Evolutionary conservation across 768 basidiomycete species (phyloP).

Genomic region (Hemileccinum impolitum): DNA sequence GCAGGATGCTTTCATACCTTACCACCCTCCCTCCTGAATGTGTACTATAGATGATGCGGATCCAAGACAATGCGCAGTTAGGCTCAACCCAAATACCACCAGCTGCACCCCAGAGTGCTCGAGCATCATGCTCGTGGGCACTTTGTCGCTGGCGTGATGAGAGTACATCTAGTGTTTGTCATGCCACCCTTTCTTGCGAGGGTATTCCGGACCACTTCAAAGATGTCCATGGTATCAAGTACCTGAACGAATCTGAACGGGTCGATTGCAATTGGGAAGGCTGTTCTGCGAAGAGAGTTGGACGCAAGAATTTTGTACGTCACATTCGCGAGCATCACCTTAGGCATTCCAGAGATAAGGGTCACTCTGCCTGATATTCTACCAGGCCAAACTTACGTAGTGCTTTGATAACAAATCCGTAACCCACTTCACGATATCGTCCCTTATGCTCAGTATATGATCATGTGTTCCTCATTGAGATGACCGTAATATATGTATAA

Average conservation of each 20-base stretch:
- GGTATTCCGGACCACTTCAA: not conserved
- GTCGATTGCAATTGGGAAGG: not conserved
- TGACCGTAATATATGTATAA: too few species aligned
- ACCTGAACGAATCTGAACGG: accelerated
- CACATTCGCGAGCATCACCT: conserved; percentile 4
- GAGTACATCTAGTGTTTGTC: not conserved
- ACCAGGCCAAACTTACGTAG: too few species aligned
- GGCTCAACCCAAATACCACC: not conserved
- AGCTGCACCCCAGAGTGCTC: not conserved
- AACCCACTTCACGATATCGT: too few species aligned
- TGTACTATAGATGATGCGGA: not conserved
- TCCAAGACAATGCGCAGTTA: not conserved
- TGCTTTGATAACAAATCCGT: too few species aligned
- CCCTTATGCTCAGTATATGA: too few species aligned
- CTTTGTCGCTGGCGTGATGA: too few species aligned
- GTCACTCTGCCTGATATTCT: not conserved
- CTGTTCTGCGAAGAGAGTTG: not conserved
- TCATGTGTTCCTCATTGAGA: too few species aligned
- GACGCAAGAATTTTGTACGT: conserved; percentile 2
- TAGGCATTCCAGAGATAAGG: not conserved
- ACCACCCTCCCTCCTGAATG: not conserved
- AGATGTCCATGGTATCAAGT: not conserved
- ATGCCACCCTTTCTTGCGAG: not conserved
- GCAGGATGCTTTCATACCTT: not conserved
- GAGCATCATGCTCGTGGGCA: not conserved